Conservation (phyloP, 2,329 filamentous ascomycete genomes). For the Hymenoscyphus fraxineus region DNA sequence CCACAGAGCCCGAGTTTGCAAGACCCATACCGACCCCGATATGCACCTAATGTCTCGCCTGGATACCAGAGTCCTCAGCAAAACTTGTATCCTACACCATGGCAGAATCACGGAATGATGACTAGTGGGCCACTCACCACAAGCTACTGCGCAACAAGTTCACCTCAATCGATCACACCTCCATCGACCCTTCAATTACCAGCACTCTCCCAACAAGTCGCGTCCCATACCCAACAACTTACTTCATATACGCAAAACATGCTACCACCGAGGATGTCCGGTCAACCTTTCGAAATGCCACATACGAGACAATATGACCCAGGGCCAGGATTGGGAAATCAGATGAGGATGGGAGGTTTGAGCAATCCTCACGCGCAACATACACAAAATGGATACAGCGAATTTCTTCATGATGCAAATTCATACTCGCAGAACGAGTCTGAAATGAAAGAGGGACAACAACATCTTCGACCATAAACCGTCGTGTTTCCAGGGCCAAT, state of each 20-base stretch:
- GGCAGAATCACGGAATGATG: conserved; percentile 17
- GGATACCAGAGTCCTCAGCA: conserved; percentile 19
- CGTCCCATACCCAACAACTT: not conserved
- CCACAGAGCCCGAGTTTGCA: conserved; percentile 20
- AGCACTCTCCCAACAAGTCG: conserved; percentile 11
- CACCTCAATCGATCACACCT: conserved; percentile 22
- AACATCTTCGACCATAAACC: not conserved
- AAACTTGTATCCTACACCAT: conserved; percentile 15
- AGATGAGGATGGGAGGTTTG: conserved; percentile 21
- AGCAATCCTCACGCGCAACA: conserved; percentile 21
- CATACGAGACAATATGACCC: conserved; percentile 18
- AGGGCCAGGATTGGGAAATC: conserved; percentile 12
- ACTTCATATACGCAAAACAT: conserved; percentile 12
- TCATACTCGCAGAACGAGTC: conserved; percentile 6
- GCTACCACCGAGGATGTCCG: conserved; percentile 16
- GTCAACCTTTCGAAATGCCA: conserved; percentile 18
- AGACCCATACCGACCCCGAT: conserved; percentile 17
- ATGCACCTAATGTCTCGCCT: conserved; percentile 11
- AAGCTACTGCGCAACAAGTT: conserved; percentile 21
- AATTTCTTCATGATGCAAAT: conserved; percentile 9
- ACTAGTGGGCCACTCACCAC: conserved; percentile 14
- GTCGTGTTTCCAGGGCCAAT: not conserved
- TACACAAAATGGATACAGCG: conserved; percentile 7
- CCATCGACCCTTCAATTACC: conserved; percentile 21
- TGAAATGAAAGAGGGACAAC: conserved; percentile 11